Evolutionary conservation across 2,329 filamentous ascomycete genomes (phyloP), one percentile per base, ranked within the genome.

Genomic region (Teratosphaeria pseudoeucalypti): DNA sequence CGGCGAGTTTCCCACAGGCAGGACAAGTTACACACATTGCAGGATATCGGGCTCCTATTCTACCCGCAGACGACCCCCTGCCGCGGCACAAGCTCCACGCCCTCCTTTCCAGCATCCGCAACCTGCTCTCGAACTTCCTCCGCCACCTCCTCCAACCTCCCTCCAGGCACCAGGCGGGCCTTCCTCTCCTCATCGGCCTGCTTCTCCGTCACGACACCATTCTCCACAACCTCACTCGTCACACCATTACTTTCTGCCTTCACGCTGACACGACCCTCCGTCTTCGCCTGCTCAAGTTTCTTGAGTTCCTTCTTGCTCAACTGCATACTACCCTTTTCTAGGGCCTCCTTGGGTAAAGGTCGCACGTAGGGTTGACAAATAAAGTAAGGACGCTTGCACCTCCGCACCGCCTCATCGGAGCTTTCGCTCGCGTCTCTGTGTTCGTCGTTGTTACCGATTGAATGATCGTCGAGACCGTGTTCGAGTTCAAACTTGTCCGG

Each of bases 311-410:
- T 72, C 61, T 72, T 72, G 54, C 68, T 70, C 27, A 72, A 53
- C 58, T 69, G 67, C 52, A 72, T 55, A 52, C 66, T 70, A 29
- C 72, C 70, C 60, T 74, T 72, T 61, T 68, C 68, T 47, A 72
- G 58, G 53, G 94, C 94, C 76, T 97, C 92, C 66, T 88, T 88
- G 0, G 94, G 94, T 68, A 96, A 73, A 49, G 91, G 92, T 59
- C 92, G 79, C 6, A 96, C 82, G 68, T 95, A 89, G 3, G 92
- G 87, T 76, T 97, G 92, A 57, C 86, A 90, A 3, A 96, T 81
- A 90, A 90, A 96, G 83, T 86, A 96, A 1, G 92, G 92, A 64
- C 90, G 78, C 71, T 85, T 87, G 70, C 90, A 95, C 61, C 83
- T 79, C 58, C 82, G 83, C 29, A 94, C 85, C 0, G 88, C 85